Evolutionary conservation across 345 rosid species (phyloP), one percentile per base, ranked within the genome.

Genomic region (Populus nigra): DNA sequence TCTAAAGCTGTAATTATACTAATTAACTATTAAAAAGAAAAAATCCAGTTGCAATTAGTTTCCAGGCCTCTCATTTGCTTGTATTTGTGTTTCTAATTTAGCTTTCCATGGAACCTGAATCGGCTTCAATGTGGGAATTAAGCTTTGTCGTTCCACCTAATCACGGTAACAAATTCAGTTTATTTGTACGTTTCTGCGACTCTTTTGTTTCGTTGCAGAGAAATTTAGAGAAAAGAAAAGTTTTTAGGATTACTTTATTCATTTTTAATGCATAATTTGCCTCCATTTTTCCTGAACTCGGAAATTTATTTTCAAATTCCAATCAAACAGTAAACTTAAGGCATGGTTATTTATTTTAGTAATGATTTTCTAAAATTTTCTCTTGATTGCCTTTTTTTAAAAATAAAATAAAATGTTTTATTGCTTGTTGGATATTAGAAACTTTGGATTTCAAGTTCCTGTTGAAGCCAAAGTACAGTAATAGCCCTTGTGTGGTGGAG

Each of bases 361-460:
- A 49, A 47, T 65, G 4, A 50, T 65, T 67, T 59, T 47, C 35
- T 36, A 55, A 41, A 41, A 20, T 59, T 68, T 12, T 35, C 25
- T 22, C 10, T 12, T 59, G 12, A 36, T 61, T 62, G 35, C 15
- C 75, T 72, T 47, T 11, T 69, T 72, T 73, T 27, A 22, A 0
- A 33, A 33, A 33, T 0, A 33, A 33, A 31, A 29, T 29, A 29
- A 33, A 33, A 18, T 23, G 67, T 45, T 25, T 69, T 3, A n/a
- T 59, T 59, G 23, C 10, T 12, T 12, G 65, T 80, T 74, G 71
- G 65, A 76, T 78, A 25, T 23, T 81, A 92, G 98, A 93, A 88
- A 92, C 98, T 82, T 85, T 96, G 91, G 99, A 93, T 85, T 93
- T 96, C 88, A 96, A 96, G 91, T 96, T 96, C 86, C 86, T 96